Percentiles rank a stretch among this genome's conserved stretches.
Conservation (phyloP, 2,329 filamentous ascomycete species). For the Dothistroma septosporum region DNA sequence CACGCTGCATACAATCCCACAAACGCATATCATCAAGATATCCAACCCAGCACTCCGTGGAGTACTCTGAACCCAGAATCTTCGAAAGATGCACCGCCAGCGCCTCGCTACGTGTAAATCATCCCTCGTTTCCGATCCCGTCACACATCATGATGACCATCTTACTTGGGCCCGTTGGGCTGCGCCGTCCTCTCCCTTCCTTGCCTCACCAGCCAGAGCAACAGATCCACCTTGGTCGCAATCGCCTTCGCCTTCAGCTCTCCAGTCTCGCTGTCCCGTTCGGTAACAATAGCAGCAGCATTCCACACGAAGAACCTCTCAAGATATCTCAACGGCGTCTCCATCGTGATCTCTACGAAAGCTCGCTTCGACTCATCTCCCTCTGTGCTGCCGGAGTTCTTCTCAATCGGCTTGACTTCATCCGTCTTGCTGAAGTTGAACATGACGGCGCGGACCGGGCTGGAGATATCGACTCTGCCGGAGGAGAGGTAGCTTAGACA, state of each 20-base stretch:
- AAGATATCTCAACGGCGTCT: constrained; percentile 77
- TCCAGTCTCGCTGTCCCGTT: constrained; percentile 54
- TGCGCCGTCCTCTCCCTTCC: constrained; percentile 28
- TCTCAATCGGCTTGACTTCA: constrained; percentile 86
- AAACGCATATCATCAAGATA: background rate
- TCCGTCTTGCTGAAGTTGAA: constrained; percentile 87
- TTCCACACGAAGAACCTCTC: constrained; percentile 98
- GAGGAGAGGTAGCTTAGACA: constrained; percentile 84
- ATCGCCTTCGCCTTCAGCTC: constrained; percentile 74
- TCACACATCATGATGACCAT: background rate
- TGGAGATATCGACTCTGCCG: constrained; percentile 70
- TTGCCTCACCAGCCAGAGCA: constrained; percentile 84
- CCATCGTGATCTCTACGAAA: constrained; percentile 90
- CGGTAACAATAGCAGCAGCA: constrained; percentile 89
- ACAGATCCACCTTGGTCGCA: constrained; percentile 91
- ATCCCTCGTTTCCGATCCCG: constrained; percentile 3
- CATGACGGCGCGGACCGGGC: constrained; percentile 83
- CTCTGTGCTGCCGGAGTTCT: constrained; percentile 51
- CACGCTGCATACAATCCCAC: background rate
- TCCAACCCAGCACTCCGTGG: background rate
- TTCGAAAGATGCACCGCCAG: constrained; percentile 7
- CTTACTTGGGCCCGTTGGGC: background rate
- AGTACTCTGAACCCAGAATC: background rate
- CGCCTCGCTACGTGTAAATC: constrained; percentile 4
- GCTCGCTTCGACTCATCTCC: constrained; percentile 50